phyloP scores from a whole-genome alignment of 1,284 basidiomycete species.

The Ganoderma meredithae region DNA sequence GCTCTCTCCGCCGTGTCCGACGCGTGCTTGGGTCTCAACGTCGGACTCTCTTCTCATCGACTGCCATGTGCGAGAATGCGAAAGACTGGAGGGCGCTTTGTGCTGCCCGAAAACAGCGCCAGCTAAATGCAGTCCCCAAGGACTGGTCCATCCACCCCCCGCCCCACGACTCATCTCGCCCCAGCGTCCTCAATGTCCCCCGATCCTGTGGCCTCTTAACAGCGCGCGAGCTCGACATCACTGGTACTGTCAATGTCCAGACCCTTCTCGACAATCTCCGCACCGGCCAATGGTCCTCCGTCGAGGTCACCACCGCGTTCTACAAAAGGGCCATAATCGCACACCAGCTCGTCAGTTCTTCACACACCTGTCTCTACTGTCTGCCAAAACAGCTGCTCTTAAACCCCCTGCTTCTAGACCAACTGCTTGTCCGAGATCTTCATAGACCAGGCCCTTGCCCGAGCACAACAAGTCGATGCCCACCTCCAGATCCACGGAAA shows the following conservation, averaged over 20 bases:
- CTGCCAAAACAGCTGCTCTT: slow-evolving; percentile 38
- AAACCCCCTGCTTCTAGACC: slow-evolving; percentile 48
- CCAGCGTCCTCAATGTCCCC: slow-evolving; percentile 66
- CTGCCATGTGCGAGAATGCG: not conserved
- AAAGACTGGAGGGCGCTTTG: slow-evolving; percentile 58
- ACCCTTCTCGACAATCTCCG: slow-evolving; percentile 58
- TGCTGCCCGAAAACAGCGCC: slow-evolving; percentile 58
- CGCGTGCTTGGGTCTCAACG: not conserved
- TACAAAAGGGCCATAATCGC: slow-evolving; percentile 83
- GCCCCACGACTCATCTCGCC: slow-evolving; percentile 42
- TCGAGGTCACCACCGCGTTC: slow-evolving; percentile 78
- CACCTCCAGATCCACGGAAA: slow-evolving; percentile 52
- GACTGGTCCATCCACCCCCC: slow-evolving; percentile 63
- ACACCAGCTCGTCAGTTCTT: slow-evolving; percentile 78
- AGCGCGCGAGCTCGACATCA: slow-evolving; percentile 70
- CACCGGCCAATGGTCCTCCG: slow-evolving; percentile 60
- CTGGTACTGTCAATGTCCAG: slow-evolving; percentile 58
- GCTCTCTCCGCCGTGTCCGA: not conserved
- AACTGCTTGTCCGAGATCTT: slow-evolving; percentile 63
- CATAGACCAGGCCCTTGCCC: slow-evolving; percentile 57
- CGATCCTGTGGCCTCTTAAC: slow-evolving; percentile 66
- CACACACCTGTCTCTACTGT: not conserved
- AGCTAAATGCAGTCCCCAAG: slow-evolving; percentile 62
- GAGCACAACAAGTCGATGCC: slow-evolving; percentile 60
- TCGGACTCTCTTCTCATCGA: not conserved